phyloP scores from a whole-genome alignment of 1,139 yeast species.

The Blastobotrys ciferrii region DNA sequence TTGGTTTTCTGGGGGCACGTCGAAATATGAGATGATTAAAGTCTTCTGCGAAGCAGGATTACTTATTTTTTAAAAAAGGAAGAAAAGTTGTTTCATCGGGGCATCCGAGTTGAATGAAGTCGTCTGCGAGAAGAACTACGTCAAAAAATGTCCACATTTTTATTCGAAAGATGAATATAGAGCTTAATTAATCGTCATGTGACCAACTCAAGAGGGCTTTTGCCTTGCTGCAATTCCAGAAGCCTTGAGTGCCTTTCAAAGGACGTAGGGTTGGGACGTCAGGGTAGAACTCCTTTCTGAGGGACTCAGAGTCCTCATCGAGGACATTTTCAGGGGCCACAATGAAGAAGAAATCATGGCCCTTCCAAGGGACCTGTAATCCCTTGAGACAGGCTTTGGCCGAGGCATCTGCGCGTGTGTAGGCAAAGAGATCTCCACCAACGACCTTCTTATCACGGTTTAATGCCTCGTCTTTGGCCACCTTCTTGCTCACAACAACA shows the following conservation, averaged over 20 bases:
- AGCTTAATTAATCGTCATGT: not conserved
- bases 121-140: too few relatives aligned
- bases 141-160: too few relatives aligned
- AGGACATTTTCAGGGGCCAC: constrained; percentile 3
- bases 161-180: not conserved
- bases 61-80: too few relatives aligned
- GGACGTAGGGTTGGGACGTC: constrained; percentile 1
- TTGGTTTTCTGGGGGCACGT: too few relatives aligned
- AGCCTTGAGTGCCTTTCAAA: not conserved
- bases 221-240: constrained; percentile 3
- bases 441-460: not conserved
- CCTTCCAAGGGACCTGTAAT: not conserved
- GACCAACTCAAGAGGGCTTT: constrained; percentile 1
- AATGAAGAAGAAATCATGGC: not conserved
- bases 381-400: not conserved
- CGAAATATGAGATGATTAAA: too few relatives aligned
- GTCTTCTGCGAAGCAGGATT: too few relatives aligned
- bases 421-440: constrained; percentile 3
- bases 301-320: not conserved
- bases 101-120: too few relatives aligned
- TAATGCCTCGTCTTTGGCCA: not conserved
- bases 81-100: too few relatives aligned
- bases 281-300: not conserved
- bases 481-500: not conserved
- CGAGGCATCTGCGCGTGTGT: constrained; percentile 3